Conservation (phyloP, 2,329 filamentous ascomycete species). For the Pleochaeta shiraiana region DNA sequence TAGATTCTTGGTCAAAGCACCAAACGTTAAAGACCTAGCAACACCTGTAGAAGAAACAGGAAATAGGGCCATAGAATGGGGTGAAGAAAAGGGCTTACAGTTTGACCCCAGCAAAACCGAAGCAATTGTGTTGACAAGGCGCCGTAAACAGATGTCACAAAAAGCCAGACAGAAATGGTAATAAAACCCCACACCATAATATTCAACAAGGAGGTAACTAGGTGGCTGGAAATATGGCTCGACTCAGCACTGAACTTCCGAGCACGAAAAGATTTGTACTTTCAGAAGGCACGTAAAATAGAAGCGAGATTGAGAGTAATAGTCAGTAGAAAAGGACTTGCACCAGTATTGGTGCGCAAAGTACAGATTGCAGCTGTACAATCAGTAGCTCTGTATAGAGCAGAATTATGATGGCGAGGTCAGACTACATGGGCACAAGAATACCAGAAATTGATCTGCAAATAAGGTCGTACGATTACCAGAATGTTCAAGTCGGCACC, state of each 20-base stretch:
- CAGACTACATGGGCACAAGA: neutral
- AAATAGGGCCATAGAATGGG: neutral
- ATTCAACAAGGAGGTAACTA: neutral
- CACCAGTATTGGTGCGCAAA: neutral
- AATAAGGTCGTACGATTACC: neutral
- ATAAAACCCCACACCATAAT: neutral
- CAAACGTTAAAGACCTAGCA: neutral
- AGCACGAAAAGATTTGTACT: neutral
- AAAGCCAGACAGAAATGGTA: neutral
- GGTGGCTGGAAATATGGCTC: too few relatives aligned
- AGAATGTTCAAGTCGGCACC: neutral
- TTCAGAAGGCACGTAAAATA: neutral
- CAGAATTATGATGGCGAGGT: too few relatives aligned
- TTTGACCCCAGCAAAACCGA: too few relatives aligned
- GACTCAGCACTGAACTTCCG: neutral
- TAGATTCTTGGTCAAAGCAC: slow-evolving; percentile 1
- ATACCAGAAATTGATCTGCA: neutral
- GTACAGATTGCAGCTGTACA: too few relatives aligned
- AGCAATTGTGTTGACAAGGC: too few relatives aligned
- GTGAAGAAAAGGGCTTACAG: too few relatives aligned
- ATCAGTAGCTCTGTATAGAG: too few relatives aligned
- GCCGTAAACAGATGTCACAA: neutral
- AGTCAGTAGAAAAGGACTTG: neutral
- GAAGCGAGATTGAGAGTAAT: neutral
- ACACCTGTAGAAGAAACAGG: neutral